phyloP scores from a whole-genome alignment of 2,329 filamentous ascomycete genomes.

The Cladobotryum protrusum region DNA sequence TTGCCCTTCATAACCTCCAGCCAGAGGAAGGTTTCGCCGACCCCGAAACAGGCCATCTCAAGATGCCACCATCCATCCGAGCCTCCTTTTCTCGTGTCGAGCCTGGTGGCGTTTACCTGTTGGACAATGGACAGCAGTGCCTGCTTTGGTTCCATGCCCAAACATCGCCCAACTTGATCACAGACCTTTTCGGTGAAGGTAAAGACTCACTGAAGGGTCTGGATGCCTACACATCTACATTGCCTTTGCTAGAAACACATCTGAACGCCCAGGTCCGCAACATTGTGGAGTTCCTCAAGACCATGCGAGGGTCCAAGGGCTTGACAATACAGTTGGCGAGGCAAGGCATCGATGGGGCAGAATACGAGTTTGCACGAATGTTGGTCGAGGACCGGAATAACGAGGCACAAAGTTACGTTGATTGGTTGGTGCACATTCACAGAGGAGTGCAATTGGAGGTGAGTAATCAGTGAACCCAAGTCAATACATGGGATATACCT shows the following conservation, averaged over 20 bases:
- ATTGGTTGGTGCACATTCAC: constrained; percentile 96
- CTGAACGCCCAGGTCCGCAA: constrained; percentile 94
- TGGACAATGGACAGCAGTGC: constrained; percentile 91
- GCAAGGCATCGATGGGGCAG: constrained; percentile 88
- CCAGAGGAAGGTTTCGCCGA: constrained; percentile 91
- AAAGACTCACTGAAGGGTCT: constrained; percentile 63
- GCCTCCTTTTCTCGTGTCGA: constrained; percentile 85
- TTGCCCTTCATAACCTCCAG: constrained; percentile 83
- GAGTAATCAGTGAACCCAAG: constrained; percentile 23
- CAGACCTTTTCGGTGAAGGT: constrained; percentile 81
- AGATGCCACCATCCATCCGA: constrained; percentile 72
- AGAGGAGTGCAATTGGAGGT: constrained; percentile 87
- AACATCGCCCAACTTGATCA: constrained; percentile 84
- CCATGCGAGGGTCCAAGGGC: constrained; percentile 77
- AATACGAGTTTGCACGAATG: constrained; percentile 91
- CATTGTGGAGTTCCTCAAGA: constrained; percentile 78
- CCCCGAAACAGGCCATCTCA: constrained; percentile 73
- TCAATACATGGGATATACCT: background rate
- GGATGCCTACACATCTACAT: constrained; percentile 70
- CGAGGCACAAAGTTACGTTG: constrained; percentile 95
- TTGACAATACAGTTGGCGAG: constrained; percentile 84
- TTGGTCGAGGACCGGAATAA: constrained; percentile 94
- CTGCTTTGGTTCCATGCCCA: constrained; percentile 89
- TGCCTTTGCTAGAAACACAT: constrained; percentile 85
- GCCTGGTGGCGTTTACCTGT: constrained; percentile 85